These are phyloP conservation scores for Rhodotorula toruloides DNA, from an alignment of 768 basidiomycete species.

Conservation along the genomic window DNA sequence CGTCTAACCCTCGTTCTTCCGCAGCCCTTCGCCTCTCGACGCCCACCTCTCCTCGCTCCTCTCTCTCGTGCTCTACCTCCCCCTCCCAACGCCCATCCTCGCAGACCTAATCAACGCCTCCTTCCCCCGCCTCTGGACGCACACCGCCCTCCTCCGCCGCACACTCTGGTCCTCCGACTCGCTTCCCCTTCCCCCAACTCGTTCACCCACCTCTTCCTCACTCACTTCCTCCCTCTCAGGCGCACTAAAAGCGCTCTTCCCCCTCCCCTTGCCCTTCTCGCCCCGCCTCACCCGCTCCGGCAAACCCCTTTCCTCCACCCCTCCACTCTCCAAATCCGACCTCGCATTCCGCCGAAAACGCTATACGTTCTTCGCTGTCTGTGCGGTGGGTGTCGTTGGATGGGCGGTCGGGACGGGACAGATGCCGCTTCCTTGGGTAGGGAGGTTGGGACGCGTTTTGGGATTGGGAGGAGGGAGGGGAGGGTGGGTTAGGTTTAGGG, in stretches of 20 bases:
- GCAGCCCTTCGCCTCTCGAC: conserved; percentile 31
- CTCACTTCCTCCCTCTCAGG: background rate
- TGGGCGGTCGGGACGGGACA: conserved; percentile 35
- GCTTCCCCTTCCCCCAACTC: background rate
- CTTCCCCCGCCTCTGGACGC: conserved; percentile 39
- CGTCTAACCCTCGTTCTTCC: background rate
- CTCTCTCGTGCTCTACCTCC: conserved; percentile 35
- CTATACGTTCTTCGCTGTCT: conserved; percentile 13
- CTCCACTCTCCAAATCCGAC: conserved; percentile 1
- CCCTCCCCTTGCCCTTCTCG: background rate
- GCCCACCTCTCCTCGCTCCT: conserved; percentile 37
- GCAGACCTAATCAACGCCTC: conserved; percentile 38
- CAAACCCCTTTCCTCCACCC: background rate
- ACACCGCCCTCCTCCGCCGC: conserved; percentile 35
- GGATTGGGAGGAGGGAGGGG: background rate
- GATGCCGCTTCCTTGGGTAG: conserved; percentile 23
- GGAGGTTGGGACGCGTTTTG: background rate
- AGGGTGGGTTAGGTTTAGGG: background rate
- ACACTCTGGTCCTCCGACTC: conserved; percentile 28
- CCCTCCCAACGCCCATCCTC: conserved; percentile 34
- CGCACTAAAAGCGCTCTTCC: no score
- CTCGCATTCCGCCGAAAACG: conserved; percentile 11
- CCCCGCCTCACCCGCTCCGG: background rate
- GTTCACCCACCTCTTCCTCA: background rate
- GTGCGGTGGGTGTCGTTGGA: conserved; percentile 10